These are phyloP conservation scores for Oryza nivara DNA, from an alignment of 176 grass and related monocot species.

Conservation along the genomic window DNA sequence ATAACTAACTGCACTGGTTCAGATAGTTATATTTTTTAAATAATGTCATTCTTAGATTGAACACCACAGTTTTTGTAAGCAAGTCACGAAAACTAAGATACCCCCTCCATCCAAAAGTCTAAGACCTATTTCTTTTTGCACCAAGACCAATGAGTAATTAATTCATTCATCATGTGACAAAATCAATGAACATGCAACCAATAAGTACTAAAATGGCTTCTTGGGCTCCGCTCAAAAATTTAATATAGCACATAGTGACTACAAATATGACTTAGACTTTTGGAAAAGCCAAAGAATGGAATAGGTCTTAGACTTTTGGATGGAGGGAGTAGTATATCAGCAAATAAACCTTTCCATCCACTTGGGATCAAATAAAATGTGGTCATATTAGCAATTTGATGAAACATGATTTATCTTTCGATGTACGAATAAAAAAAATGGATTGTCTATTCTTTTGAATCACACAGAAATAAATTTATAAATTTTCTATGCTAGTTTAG, in stretches of 20 bases:
- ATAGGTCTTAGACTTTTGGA: no score
- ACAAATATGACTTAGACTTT: no score
- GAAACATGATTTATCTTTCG: conserved; percentile 30
- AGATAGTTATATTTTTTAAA: background rate
- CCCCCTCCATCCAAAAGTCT: no score
- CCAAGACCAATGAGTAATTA: no score
- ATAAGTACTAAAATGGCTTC: no score
- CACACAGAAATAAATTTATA: background rate
- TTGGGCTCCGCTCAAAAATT: no score
- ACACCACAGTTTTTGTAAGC: background rate
- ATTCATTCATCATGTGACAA: no score
- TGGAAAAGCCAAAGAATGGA: no score
- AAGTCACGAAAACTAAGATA: background rate
- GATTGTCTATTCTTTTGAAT: background rate
- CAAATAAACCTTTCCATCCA: conserved; percentile 16
- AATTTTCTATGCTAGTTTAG: background rate
- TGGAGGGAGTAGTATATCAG: background rate
- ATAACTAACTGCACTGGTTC: conserved; percentile 23
- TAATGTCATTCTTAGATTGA: background rate
- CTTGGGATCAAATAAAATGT: conserved; percentile 24
- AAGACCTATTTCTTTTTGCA: no score
- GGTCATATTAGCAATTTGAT: background rate
- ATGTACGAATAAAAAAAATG: background rate
- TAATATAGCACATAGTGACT: no score
- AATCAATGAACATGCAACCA: no score